Conservation (phyloP, 768 basidiomycete species). For the Phallus indusiatus region DNA sequence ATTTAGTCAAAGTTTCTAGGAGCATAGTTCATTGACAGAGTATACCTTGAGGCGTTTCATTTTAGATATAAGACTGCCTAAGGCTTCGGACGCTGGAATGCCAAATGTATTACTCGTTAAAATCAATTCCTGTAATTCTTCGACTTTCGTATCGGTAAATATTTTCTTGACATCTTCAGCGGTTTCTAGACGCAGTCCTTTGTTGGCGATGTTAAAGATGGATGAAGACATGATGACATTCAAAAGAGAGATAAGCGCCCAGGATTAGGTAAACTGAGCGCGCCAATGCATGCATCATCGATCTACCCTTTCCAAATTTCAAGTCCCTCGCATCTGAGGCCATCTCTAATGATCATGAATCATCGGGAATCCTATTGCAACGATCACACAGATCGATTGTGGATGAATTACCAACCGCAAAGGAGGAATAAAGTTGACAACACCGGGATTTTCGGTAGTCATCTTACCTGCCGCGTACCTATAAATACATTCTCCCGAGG, state of each 20-base stretch:
- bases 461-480: no score
- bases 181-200: not conserved
- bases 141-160: not conserved
- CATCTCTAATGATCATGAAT: no score
- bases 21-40: slow-evolving; percentile 1
- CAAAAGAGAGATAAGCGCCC: not conserved
- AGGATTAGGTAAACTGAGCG: not conserved
- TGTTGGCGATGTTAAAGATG: not conserved
- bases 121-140: not conserved
- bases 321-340: no score
- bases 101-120: slow-evolving; percentile 72
- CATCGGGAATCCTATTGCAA: no score
- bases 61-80: slow-evolving; percentile 69
- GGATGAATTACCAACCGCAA: no score
- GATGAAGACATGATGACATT: not conserved
- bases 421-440: no score
- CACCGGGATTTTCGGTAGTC: no score
- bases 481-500: no score
- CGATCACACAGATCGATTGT: no score
- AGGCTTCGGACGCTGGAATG: slow-evolving; percentile 76
- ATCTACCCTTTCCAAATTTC: no score
- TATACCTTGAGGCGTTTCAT: slow-evolving; percentile 63
- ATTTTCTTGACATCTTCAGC: not conserved
- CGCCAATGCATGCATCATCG: no score
- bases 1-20: not conserved